These are phyloP conservation scores for Cardamine occulta DNA, from an alignment of 345 rosid species.

Conservation along the genomic window DNA sequence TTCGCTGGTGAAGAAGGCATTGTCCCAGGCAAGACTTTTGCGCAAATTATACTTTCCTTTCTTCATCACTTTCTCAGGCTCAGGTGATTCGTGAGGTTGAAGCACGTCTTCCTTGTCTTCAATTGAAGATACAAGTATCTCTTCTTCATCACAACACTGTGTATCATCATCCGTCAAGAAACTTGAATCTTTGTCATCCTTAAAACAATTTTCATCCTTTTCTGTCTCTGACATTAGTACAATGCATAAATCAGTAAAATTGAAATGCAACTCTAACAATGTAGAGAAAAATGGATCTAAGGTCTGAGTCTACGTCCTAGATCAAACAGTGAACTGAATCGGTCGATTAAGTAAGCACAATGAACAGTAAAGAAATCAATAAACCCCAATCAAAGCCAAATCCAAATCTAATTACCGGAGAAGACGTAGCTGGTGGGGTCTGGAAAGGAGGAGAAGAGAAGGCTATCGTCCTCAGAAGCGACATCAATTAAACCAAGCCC, in stretches of 20 bases:
- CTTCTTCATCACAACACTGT: conserved; percentile 37
- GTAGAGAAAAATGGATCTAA: not conserved
- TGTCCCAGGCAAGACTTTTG: conserved; percentile 96
- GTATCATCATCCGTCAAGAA: conserved; percentile 33
- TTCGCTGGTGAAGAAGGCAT: conserved; percentile 86
- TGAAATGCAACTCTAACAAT: not conserved
- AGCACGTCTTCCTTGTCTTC: conserved; percentile 47
- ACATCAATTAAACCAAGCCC: conserved; percentile 80
- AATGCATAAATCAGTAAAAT: conserved; percentile 1
- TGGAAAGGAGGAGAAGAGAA: conserved; percentile 58
- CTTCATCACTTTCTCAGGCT: conserved; percentile 48
- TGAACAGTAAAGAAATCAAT: not conserved
- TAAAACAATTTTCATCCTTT: conserved; percentile 42
- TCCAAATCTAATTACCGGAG: conserved; percentile 30
- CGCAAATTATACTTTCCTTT: conserved; percentile 74
- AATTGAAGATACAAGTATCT: conserved; percentile 31
- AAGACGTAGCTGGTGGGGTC: conserved; percentile 41
- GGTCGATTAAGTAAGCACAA: not conserved
- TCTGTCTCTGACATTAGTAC: conserved; percentile 48
- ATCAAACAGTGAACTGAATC: conserved; percentile 8
- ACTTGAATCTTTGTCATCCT: conserved; percentile 41
- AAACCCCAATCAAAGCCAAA: not conserved
- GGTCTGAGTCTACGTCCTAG: not conserved
- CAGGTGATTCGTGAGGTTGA: conserved; percentile 51
- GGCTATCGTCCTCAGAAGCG: conserved; percentile 85